Evolutionary conservation across 1,139 yeast genomes (phyloP).

Genomic region (Hanseniaspora sp.): DNA sequence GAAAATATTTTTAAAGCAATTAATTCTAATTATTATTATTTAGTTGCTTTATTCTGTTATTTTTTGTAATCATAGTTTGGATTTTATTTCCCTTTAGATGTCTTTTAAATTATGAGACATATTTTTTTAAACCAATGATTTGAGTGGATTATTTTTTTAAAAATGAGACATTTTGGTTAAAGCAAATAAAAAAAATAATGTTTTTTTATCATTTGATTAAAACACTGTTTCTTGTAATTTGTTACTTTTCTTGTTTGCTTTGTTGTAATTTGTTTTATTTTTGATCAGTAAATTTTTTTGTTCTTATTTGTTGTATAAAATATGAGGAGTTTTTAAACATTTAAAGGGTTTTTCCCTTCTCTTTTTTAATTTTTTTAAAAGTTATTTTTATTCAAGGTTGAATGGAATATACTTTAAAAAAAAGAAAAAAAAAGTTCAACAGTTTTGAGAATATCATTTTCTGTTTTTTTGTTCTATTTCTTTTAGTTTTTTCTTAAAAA

Average conservation of each 20-base stretch:
- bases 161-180: background rate
- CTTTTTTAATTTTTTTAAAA: slow-evolving; percentile 2
- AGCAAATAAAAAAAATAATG: background rate
- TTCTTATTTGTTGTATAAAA: background rate
- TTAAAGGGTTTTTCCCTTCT: background rate
- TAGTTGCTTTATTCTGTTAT: too few species aligned
- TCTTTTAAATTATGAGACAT: too few species aligned
- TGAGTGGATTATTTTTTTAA: too few species aligned
- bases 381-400: slow-evolving; percentile 12
- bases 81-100: too few species aligned
- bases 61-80: too few species aligned
- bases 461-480: too few species aligned
- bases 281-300: background rate
- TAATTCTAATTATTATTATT: too few species aligned
- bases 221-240: background rate
- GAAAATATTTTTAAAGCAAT: too few species aligned
- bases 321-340: background rate
- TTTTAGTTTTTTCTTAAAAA: too few species aligned
- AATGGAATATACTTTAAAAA: slow-evolving; percentile 1
- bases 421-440: slow-evolving; percentile 3
- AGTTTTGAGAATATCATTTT: background rate
- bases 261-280: background rate
- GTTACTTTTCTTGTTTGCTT: background rate
- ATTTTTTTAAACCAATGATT: too few species aligned
- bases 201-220: background rate